phyloP scores from a whole-genome alignment of 768 basidiomycete species.

The Collybia nuda region DNA sequence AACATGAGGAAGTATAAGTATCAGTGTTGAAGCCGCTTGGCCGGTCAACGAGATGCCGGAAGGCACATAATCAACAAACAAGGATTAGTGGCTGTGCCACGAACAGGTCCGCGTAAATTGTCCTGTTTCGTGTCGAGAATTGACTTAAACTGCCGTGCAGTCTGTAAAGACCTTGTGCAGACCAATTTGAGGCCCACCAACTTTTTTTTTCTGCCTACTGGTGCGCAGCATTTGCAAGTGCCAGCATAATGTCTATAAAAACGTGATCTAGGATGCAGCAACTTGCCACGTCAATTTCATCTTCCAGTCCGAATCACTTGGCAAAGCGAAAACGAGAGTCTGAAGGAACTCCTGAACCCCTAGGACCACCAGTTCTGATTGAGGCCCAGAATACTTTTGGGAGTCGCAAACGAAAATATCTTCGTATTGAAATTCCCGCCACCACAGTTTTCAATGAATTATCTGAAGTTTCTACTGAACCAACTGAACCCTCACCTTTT shows the following conservation, averaged over 20 bases:
- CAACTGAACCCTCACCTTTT: conserved; percentile 6
- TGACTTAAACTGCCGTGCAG: too few relatives aligned
- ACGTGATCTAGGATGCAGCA: too few relatives aligned
- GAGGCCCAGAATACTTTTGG: not conserved
- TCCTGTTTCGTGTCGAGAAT: too few relatives aligned
- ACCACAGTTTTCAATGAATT: not conserved
- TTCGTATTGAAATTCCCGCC: conserved; percentile 15
- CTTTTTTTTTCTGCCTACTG: too few relatives aligned
- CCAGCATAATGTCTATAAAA: too few relatives aligned
- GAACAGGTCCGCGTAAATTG: too few relatives aligned
- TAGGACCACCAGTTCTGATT: not conserved
- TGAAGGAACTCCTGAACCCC: not conserved
- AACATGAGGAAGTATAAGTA: too few relatives aligned
- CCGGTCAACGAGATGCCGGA: not conserved
- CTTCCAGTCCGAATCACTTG: not conserved
- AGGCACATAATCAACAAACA: not conserved
- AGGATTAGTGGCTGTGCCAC: too few relatives aligned
- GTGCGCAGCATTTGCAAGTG: too few relatives aligned
- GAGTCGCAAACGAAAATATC: conserved; percentile 10
- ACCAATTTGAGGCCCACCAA: too few relatives aligned
- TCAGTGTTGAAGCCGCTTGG: not conserved
- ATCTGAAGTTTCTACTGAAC: not conserved
- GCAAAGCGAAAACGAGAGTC: conserved; percentile 1
- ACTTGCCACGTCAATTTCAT: too few relatives aligned
- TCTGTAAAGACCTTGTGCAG: too few relatives aligned